Base-by-base conservation (phyloP, 2,329 filamentous ascomycete genomes). In the Paracamarosporium sp. region DNA sequence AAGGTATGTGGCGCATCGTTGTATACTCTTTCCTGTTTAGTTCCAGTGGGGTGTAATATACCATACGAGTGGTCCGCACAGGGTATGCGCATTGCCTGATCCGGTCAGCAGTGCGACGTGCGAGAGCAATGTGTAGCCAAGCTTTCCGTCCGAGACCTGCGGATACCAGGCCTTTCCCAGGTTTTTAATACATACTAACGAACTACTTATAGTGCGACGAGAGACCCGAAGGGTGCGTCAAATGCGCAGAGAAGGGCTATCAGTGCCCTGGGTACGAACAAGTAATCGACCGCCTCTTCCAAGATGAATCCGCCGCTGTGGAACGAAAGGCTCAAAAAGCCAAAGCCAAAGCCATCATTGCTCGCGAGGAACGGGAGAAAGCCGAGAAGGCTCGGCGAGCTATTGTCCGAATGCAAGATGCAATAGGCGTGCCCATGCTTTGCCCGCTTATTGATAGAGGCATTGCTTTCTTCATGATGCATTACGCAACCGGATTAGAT, bases 391-490 rank as follows among this genome's bases (percentile, higher is more conserved):
- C 47, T 13, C 35, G 36, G 11, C 48, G 48, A n/a, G 25, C 55
- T 13, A 31, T 57, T 5, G 41, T 46, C 9, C 58, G 60, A n/a
- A 27, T 58, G 7, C 44, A 62, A 24, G 50, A 60, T 35, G 55
- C 47, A 11, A 64, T 68, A 8, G 59, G 51, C 6, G 40, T 54
- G 4, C 57, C 60, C 1, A 45, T 73, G 4, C 47, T 71, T 1
- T 52, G 56, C 5, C 68, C 72, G 0, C 35, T 73, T 17, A 61
- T 72, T 30, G 71, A 74, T 8, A 69, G 70, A 43, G 72, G 70
- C 4, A 68, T 75, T n/a, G 59, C 62, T 8, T 75, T 69, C 61
- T 75, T 75, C 63, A 72, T 75, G 71, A 56, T 60, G 5, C 58
- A 68, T 35, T 69, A 69, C 46, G 56, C 66, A 12, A 30, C 61